A percentile compares a stretch with the other conserved stretches of the same genome.
Evolutionary conservation across 768 basidiomycete genomes (phyloP).

Genomic region (Neoboletus subvelutipes): DNA sequence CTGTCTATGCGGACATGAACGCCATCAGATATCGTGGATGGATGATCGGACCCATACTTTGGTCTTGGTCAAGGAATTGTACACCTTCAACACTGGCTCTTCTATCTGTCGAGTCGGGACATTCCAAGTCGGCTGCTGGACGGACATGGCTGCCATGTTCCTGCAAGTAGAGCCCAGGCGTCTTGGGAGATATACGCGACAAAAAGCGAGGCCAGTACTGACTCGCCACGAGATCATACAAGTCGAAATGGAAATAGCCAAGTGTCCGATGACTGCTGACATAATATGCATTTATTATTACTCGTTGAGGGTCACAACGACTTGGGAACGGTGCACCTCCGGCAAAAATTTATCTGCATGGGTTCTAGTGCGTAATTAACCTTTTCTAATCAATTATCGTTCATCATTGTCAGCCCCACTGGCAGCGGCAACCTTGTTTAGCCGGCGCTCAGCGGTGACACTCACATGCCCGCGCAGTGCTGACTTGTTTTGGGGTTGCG

Average conservation of each 20-base stretch:
- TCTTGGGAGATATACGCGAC: conserved; percentile 8
- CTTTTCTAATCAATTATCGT: background rate
- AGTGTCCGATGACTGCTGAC: conserved; percentile 14
- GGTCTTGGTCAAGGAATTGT: conserved; percentile 88
- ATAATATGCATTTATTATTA: conserved; percentile 15
- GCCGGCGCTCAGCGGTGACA: too few species aligned
- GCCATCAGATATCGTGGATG: background rate
- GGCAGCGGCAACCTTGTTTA: background rate
- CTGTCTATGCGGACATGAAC: conserved; percentile 49
- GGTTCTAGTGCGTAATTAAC: background rate
- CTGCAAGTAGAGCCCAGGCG: conserved; percentile 4
- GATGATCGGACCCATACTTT: conserved; percentile 59
- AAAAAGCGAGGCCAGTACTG: conserved; percentile 5
- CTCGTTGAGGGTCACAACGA: background rate
- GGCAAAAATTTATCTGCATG: conserved; percentile 5
- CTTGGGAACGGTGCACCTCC: background rate
- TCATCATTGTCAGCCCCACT: background rate
- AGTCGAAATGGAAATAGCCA: conserved; percentile 3
- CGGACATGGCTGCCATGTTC: conserved; percentile 43
- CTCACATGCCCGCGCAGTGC: background rate
- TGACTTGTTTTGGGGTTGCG: background rate
- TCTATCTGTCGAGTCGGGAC: conserved; percentile 37
- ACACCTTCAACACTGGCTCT: conserved; percentile 65
- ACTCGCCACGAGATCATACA: conserved; percentile 27
- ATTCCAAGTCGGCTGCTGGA: conserved; percentile 56